These are phyloP conservation scores for Apostasia shenzhenica DNA, from an alignment of 106 monocot species.

Conservation along the genomic window DNA sequence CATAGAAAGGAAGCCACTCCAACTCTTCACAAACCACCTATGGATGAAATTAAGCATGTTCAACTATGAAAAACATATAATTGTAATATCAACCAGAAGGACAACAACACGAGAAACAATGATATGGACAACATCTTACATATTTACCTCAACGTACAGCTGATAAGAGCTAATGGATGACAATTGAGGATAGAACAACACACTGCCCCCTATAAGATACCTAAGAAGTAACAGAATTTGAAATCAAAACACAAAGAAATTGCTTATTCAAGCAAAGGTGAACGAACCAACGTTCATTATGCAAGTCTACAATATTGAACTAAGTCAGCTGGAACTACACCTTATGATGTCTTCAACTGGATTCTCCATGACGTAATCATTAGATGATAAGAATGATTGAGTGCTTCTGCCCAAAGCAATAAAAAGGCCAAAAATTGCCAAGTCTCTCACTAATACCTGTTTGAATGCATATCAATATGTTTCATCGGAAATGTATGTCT, in stretches of 20 bases:
- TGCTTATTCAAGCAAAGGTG: not conserved
- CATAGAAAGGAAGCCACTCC: conserved; percentile 97
- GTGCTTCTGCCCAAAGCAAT: conserved; percentile 93
- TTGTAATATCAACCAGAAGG: not conserved
- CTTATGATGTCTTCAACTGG: conserved; percentile 70
- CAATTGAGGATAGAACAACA: conserved; percentile 92
- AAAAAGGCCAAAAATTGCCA: conserved; percentile 98
- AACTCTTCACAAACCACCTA: conserved; percentile 98
- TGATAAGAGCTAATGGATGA: conserved; percentile 99
- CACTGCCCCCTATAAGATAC: conserved; percentile 96
- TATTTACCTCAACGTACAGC: conserved; percentile 85
- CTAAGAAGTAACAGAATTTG: conserved; percentile 24
- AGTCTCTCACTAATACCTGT: conserved; percentile 94
- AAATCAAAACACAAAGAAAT: conserved; percentile 1
- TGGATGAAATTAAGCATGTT: conserved; percentile 1
- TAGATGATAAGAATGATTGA: conserved; percentile 69
- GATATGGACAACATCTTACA: conserved; percentile 2
- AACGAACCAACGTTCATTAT: not conserved
- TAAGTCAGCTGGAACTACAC: conserved; percentile 17
- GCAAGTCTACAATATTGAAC: not conserved
- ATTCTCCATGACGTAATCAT: conserved; percentile 43
- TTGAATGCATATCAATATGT: conserved; percentile 6
- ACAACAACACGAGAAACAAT: not conserved
- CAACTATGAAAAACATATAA: not conserved
- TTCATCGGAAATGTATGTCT: not conserved